Evolutionary conservation across 129 eudicot genomes (phyloP).

Genomic region (Arctium lappa): DNA sequence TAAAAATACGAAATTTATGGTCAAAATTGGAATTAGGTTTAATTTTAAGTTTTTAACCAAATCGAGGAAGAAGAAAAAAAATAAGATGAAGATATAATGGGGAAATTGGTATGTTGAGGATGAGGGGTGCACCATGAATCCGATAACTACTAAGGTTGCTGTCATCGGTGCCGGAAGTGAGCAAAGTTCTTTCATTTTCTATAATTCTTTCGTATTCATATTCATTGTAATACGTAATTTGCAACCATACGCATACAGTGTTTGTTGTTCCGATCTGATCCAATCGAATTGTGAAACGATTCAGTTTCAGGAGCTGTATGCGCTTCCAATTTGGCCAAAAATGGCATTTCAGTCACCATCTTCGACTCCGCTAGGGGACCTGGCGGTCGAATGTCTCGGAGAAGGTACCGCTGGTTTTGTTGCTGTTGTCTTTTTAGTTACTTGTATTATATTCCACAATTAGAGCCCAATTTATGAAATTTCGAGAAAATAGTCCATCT

Average conservation of each 20-base stretch:
- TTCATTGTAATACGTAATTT: neutral
- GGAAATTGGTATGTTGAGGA: neutral
- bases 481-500: neutral
- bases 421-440: neutral
- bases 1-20: neutral
- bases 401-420: slow-evolving; percentile 46
- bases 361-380: slow-evolving; percentile 93
- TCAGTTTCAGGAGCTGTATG: slow-evolving; percentile 97
- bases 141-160: slow-evolving; percentile 68
- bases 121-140: slow-evolving; percentile 38
- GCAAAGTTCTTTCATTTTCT: slow-evolving; percentile 2
- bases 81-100: neutral
- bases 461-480: neutral
- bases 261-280: slow-evolving; percentile 4
- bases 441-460: neutral
- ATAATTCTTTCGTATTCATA: neutral
- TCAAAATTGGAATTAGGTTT: too few species aligned
- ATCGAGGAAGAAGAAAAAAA: neutral
- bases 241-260: too few species aligned
- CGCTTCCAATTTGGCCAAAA: slow-evolving; percentile 75
- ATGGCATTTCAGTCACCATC: slow-evolving; percentile 75
- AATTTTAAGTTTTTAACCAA: neutral
- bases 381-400: slow-evolving; percentile 93
- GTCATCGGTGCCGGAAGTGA: slow-evolving; percentile 91
- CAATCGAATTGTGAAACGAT: neutral